Percentiles rank a stretch among this genome's conserved stretches.
Conservation (phyloP, 768 basidiomycete species). For the Antrodiella citrinella region DNA sequence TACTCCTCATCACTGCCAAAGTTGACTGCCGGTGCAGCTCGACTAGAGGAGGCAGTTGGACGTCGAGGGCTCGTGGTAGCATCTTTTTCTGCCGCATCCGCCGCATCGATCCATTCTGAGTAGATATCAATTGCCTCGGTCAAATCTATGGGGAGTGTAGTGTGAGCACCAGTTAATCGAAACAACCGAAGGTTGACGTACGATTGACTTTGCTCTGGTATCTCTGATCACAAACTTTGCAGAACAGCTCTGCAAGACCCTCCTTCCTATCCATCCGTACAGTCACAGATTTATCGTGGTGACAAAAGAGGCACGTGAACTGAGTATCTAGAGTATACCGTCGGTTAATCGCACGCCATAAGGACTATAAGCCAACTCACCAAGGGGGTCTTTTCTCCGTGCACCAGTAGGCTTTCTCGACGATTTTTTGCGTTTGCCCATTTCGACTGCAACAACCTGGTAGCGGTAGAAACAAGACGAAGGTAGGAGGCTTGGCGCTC, state of each 20-base stretch:
- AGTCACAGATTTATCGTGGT: slow-evolving; percentile 84
- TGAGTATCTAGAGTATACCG: slow-evolving; percentile 48
- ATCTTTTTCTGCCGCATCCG: slow-evolving; percentile 71
- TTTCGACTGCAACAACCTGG: slow-evolving; percentile 20
- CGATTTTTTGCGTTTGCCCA: slow-evolving; percentile 92
- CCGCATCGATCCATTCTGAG: slow-evolving; percentile 88
- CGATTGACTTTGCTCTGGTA: slow-evolving; percentile 86
- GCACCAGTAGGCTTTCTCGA: slow-evolving; percentile 70
- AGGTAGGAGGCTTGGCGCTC: not conserved
- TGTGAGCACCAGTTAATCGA: slow-evolving; percentile 10
- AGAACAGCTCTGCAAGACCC: slow-evolving; percentile 70
- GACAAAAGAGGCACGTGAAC: slow-evolving; percentile 84
- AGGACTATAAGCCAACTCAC: slow-evolving; percentile 30
- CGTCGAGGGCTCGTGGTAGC: slow-evolving; percentile 41
- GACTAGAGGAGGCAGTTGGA: slow-evolving; percentile 46
- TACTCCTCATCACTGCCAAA: slow-evolving; percentile 46
- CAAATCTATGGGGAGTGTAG: slow-evolving; percentile 42
- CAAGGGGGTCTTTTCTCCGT: slow-evolving; percentile 63
- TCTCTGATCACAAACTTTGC: slow-evolving; percentile 79
- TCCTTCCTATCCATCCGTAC: slow-evolving; percentile 83
- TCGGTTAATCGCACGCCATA: slow-evolving; percentile 1
- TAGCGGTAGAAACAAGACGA: not conserved
- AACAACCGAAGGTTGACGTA: slow-evolving; percentile 28
- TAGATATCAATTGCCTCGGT: slow-evolving; percentile 87
- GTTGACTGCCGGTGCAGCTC: slow-evolving; percentile 27